Conservation (phyloP, 192 early-diverging fungal species). For the Dispira parvispora region DNA sequence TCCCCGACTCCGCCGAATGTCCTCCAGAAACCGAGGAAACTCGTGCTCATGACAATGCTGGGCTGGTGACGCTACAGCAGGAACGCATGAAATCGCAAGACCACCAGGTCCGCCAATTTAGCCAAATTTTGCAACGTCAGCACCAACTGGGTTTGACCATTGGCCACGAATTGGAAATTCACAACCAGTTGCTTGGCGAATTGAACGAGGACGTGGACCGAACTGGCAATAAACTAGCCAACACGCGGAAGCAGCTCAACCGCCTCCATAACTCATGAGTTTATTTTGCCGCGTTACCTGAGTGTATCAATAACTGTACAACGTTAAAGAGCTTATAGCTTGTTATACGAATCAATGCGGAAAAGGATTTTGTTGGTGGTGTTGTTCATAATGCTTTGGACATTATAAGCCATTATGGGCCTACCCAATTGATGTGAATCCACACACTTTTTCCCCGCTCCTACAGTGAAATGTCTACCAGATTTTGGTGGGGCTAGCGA, state of each 20-base stretch:
- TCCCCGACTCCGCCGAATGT: constrained; percentile 8
- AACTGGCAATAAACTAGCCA: constrained; percentile 53
- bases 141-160: constrained; percentile 75
- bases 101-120: constrained; percentile 52
- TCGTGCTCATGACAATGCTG: constrained; percentile 53
- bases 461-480: too few species aligned
- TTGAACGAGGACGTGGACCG: constrained; percentile 64
- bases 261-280: constrained; percentile 26
- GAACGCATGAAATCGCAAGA: constrained; percentile 75
- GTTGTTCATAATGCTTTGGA: too few species aligned
- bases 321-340: too few species aligned
- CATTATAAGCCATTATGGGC: too few species aligned
- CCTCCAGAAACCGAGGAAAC: constrained; percentile 68
- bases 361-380: too few species aligned
- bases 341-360: too few species aligned
- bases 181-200: constrained; percentile 77
- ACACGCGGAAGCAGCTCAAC: constrained; percentile 65
- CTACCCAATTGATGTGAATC: too few species aligned
- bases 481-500: too few species aligned
- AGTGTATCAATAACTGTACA: too few species aligned
- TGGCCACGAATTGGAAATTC: constrained; percentile 75
- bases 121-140: constrained; percentile 60
- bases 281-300: too few species aligned
- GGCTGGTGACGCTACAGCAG: constrained; percentile 57
- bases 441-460: too few species aligned